Conservation (phyloP, 768 basidiomycete species). For the Lactifluus pinguis region DNA sequence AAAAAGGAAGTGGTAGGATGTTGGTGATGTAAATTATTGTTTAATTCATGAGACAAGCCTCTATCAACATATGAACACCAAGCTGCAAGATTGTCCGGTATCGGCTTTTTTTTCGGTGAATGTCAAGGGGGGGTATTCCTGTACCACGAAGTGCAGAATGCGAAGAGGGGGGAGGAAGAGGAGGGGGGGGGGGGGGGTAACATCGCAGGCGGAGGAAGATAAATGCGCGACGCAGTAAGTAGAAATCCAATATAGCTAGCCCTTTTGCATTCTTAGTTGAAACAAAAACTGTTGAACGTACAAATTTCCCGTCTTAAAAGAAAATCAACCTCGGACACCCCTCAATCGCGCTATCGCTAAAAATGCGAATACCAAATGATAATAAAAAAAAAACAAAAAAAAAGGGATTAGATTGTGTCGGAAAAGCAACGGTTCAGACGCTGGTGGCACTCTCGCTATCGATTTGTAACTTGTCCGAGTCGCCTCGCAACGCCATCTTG, state of each 20-base stretch:
- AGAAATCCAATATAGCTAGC: constrained; percentile 4
- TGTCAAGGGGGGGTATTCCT: not conserved
- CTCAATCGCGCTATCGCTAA: not conserved
- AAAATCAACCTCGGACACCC: not conserved
- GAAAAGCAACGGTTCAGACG: not conserved
- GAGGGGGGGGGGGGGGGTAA: not conserved
- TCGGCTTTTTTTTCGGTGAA: not conserved
- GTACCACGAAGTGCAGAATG: not conserved
- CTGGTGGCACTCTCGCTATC: constrained; percentile 1
- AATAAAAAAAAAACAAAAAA: not conserved
- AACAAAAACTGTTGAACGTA: constrained; percentile 4
- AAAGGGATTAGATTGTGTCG: not conserved
- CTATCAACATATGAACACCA: not conserved
- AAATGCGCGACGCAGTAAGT: not conserved
- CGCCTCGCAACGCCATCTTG: constrained; percentile 7
- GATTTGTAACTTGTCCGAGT: not conserved
- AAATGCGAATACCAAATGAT: not conserved
- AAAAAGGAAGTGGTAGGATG: not conserved
- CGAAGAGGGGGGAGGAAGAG: not conserved
- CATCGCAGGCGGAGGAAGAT: not conserved
- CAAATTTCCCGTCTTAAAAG: not conserved
- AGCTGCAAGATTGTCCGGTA: not conserved
- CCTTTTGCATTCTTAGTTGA: constrained; percentile 3
- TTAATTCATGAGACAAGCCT: not conserved
- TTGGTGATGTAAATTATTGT: not conserved